These are phyloP conservation scores for Aureobasidium sp. DNA, from an alignment of 2,329 filamentous ascomycete species.

Conservation along the genomic window DNA sequence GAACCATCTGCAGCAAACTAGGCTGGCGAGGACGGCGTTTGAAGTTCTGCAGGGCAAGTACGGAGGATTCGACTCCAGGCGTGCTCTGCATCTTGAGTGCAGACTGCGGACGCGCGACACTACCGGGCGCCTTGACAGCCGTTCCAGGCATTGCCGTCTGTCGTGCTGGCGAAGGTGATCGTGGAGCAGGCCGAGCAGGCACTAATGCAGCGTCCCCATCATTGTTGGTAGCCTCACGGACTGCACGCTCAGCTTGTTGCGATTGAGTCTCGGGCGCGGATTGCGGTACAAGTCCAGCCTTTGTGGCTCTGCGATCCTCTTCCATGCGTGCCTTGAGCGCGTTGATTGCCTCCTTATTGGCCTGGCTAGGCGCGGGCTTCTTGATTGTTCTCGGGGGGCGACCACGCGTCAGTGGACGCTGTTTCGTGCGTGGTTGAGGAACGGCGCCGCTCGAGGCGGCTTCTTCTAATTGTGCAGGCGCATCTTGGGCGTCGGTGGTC, in stretches of 20 bases:
- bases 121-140: slow-evolving; percentile 20
- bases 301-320: slow-evolving; percentile 22
- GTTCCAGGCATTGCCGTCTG: slow-evolving; percentile 24
- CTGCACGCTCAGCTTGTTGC: background rate
- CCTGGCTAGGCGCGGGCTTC: slow-evolving; percentile 25
- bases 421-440: slow-evolving; percentile 17
- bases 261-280: background rate
- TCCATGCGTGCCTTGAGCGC: slow-evolving; percentile 30
- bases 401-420: slow-evolving; percentile 16
- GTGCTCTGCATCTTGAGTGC: slow-evolving; percentile 38
- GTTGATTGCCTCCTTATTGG: slow-evolving; percentile 26
- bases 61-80: slow-evolving; percentile 38
- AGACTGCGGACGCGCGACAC: slow-evolving; percentile 33
- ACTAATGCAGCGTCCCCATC: slow-evolving; percentile 17
- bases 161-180: slow-evolving; percentile 28
- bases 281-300: slow-evolving; percentile 15
- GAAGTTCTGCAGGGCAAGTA: slow-evolving; percentile 46
- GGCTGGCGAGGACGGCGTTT: slow-evolving; percentile 42
- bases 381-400: slow-evolving; percentile 23
- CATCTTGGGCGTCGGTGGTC: slow-evolving; percentile 11
- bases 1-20: slow-evolving; percentile 44
- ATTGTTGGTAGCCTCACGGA: background rate
- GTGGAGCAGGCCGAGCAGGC: slow-evolving; percentile 14
- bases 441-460: background rate
- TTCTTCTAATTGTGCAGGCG: background rate